These are phyloP conservation scores for Biancaea sappan DNA, from an alignment of 306 rosid species.

Conservation along the genomic window DNA sequence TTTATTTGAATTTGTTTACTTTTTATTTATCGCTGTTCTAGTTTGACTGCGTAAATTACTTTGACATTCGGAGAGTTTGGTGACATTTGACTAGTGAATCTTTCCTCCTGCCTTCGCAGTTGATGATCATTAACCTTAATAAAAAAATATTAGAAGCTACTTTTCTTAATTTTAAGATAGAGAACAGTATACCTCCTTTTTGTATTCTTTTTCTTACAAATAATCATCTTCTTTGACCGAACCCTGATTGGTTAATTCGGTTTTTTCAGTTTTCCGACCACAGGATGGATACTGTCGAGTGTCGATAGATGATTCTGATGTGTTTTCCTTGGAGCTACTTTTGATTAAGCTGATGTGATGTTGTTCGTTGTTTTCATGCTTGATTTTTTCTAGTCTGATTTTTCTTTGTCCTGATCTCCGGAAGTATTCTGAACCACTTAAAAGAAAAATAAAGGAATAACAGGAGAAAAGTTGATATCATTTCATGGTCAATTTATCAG, in stretches of 20 bases:
- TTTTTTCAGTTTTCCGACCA: conserved; percentile 48
- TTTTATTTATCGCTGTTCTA: not conserved
- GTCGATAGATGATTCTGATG: conserved; percentile 43
- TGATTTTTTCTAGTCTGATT: conserved; percentile 49
- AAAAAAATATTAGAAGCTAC: conserved; percentile 11
- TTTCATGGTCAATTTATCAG: conserved; percentile 27
- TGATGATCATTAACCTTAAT: conserved; percentile 33
- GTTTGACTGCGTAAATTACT: conserved; percentile 23
- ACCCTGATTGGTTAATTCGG: conserved; percentile 46
- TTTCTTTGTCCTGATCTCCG: conserved; percentile 47
- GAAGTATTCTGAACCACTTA: conserved; percentile 38
- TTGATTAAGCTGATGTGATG: conserved; percentile 70
- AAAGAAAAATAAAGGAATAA: not conserved
- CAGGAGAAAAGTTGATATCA: conserved; percentile 32
- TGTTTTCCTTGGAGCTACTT: conserved; percentile 43
- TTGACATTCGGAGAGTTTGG: conserved; percentile 25
- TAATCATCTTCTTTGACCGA: conserved; percentile 35
- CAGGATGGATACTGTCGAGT: conserved; percentile 33
- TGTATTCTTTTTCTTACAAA: not conserved
- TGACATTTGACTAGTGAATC: conserved; percentile 35
- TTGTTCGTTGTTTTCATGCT: conserved; percentile 47
- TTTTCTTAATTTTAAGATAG: not conserved
- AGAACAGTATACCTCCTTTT: not conserved
- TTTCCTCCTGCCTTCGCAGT: conserved; percentile 28
- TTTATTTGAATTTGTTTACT: not conserved